A percentile compares a stretch with the other conserved stretches of the same genome.
Conservation (phyloP, 306 rosid species). For the Chamaecrista fasciculata region DNA sequence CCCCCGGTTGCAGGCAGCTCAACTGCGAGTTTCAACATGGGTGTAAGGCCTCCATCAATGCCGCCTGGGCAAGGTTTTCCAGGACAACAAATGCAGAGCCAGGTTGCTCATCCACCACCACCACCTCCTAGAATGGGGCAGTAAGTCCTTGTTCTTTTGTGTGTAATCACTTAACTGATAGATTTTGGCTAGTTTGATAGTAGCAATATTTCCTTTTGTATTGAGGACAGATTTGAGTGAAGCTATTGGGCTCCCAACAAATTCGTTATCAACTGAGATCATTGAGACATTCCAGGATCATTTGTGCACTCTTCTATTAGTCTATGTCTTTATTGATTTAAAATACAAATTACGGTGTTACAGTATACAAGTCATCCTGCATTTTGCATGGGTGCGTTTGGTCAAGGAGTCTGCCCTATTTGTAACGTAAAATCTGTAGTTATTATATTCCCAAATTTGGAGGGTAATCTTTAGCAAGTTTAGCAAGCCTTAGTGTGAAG, state of each 20-base stretch:
- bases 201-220: background rate
- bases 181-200: conserved; percentile 1
- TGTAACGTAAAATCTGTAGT: background rate
- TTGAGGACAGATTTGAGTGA: background rate
- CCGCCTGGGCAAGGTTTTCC: conserved; percentile 80
- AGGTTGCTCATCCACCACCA: conserved; percentile 55
- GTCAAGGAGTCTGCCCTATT: background rate
- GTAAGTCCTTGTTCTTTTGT: background rate
- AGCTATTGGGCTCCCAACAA: background rate
- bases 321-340: background rate
- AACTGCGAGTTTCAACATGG: conserved; percentile 59
- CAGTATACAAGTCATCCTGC: background rate
- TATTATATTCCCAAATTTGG: background rate
- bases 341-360: conserved; percentile 5
- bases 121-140: conserved; percentile 72
- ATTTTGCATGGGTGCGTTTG: conserved; percentile 5
- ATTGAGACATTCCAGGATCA: background rate
- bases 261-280: background rate
- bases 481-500: background rate
- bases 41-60: conserved; percentile 63
- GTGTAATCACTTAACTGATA: background rate
- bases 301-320: background rate
- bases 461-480: background rate
- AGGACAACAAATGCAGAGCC: conserved; percentile 52
- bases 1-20: conserved; percentile 55